Percentiles rank a stretch among this genome's conserved stretches.
Conservation (phyloP, 345 rosid species). For the Cardiospermum halicacabum region DNA sequence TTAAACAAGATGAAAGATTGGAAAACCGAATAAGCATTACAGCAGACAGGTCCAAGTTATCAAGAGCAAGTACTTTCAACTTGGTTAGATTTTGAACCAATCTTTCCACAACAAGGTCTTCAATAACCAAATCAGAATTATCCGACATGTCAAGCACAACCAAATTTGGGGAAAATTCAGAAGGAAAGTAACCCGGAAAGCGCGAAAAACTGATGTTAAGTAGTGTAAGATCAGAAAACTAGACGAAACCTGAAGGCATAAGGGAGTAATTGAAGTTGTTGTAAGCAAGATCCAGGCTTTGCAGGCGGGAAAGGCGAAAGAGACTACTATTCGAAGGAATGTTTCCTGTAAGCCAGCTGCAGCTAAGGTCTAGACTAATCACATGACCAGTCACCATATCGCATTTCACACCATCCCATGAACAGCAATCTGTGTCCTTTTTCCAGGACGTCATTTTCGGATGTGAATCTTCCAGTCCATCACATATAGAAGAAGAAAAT, state of each 20-base stretch:
- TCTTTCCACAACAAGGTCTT: background rate
- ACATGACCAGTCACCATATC: background rate
- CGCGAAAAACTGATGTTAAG: background rate
- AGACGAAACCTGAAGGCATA: background rate
- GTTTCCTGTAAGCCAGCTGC: background rate
- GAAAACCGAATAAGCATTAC: background rate
- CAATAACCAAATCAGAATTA: background rate
- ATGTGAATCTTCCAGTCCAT: no score
- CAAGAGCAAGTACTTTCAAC: background rate
- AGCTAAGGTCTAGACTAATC: background rate
- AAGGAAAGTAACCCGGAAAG: constrained; percentile 1
- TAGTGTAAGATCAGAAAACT: background rate
- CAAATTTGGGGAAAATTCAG: background rate
- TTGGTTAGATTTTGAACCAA: background rate
- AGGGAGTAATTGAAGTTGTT: background rate
- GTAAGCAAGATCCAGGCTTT: background rate
- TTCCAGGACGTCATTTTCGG: no score
- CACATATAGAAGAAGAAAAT: no score
- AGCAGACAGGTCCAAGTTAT: background rate
- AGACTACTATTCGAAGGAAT: background rate
- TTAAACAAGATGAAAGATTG: background rate
- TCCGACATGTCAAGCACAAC: constrained; percentile 9
- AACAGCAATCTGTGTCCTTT: no score
- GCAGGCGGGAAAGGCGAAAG: background rate
- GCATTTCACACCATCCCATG: no score